These are phyloP conservation scores for Aristolochia fimbriata DNA, from an alignment of 164 flowering plant genomes.

Conservation along the genomic window DNA sequence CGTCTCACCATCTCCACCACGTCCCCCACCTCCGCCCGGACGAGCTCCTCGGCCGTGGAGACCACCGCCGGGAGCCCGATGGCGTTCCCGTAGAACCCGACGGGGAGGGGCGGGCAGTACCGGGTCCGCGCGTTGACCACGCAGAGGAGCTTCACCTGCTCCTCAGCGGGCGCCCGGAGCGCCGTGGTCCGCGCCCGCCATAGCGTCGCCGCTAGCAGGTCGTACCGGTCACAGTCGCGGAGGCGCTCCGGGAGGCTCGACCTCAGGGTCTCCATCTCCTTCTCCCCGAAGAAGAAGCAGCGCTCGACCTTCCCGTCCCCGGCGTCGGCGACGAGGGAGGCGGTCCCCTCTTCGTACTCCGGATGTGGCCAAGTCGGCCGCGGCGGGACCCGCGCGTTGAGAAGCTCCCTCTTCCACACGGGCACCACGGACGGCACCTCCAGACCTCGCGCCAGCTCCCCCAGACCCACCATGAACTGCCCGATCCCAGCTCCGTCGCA, in stretches of 20 bases:
- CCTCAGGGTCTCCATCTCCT: constrained; percentile 10
- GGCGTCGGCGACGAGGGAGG: neutral
- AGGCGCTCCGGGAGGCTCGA: constrained; percentile 11
- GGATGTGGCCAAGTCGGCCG: constrained; percentile 8
- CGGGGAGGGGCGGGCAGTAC: constrained; percentile 14
- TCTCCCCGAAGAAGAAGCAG: constrained; percentile 21
- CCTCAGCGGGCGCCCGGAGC: constrained; percentile 9
- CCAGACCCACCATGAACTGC: constrained; percentile 21
- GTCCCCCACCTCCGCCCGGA: constrained; percentile 14
- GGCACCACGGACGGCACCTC: constrained; percentile 18
- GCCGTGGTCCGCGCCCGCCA: constrained; percentile 32
- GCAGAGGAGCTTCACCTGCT: constrained; percentile 12
- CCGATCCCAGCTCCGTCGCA: constrained; percentile 19
- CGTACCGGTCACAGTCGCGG: constrained; percentile 12
- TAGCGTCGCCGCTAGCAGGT: constrained; percentile 20
- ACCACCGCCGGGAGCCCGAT: constrained; percentile 12
- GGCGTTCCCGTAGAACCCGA: constrained; percentile 25
- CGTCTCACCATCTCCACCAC: constrained; percentile 16
- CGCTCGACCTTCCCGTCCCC: constrained; percentile 13
- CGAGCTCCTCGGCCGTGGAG: neutral
- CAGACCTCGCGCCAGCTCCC: constrained; percentile 22
- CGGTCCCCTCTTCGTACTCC: constrained; percentile 14
- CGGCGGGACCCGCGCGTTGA: constrained; percentile 19
- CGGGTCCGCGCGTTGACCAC: constrained; percentile 11
- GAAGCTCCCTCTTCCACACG: constrained; percentile 16